These are phyloP conservation scores for Scheffersomyces stipitis DNA, from an alignment of 805 yeast species.

Conservation along the genomic window DNA sequence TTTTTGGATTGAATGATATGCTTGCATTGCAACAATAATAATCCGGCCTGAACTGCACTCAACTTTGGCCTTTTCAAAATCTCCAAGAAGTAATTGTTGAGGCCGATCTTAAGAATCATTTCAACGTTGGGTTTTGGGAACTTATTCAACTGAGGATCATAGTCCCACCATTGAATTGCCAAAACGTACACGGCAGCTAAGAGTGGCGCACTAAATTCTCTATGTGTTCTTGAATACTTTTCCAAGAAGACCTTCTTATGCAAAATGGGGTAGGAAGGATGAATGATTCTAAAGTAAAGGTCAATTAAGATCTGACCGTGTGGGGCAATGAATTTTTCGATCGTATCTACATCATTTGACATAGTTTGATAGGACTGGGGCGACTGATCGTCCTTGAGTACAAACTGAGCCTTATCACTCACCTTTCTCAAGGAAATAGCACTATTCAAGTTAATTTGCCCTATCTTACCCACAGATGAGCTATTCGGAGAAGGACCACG, in stretches of 20 bases:
- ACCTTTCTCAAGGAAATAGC: conserved; percentile 75
- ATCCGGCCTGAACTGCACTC: conserved; percentile 89
- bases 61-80: conserved; percentile 84
- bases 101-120: conserved; percentile 42
- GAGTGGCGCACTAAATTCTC: conserved; percentile 89
- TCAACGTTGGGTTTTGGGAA: conserved; percentile 77
- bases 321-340: conserved; percentile 86
- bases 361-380: conserved; percentile 66
- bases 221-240: conserved; percentile 84
- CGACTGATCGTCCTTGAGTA: conserved; percentile 77
- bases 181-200: conserved; percentile 87
- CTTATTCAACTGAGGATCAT: conserved; percentile 72
- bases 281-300: conserved; percentile 79
- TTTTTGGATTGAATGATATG: conserved; percentile 32
- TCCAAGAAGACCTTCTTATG: conserved; percentile 91
- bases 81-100: conserved; percentile 72
- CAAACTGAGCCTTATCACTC: conserved; percentile 70
- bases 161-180: conserved; percentile 95
- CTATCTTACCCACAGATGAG: conserved; percentile 47
- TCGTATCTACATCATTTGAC: conserved; percentile 76
- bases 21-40: conserved; percentile 69
- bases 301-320: conserved; percentile 82
- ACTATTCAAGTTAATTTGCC: conserved; percentile 73
- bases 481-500: conserved; percentile 2
- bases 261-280: conserved; percentile 87